Base-by-base conservation (phyloP, 306 rosid genomes). In the Phaseolus lunatus region DNA sequence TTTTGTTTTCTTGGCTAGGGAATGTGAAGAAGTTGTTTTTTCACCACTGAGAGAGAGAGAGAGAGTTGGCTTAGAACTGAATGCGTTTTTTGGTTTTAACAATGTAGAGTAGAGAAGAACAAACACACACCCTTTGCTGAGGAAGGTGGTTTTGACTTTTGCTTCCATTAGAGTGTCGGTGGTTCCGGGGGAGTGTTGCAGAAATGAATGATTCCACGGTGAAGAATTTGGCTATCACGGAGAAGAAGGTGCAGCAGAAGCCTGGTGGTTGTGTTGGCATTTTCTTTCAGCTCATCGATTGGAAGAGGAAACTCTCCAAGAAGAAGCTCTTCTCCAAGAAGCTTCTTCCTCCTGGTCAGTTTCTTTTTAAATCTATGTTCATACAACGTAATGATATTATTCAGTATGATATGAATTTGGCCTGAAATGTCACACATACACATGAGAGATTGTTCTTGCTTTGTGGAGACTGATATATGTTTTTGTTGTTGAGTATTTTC, bases 201-300 rank as follows among this genome's bases (percentile, higher is more conserved):
- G 84, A 87, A 84, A 90, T 94, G 98, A 82, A 75, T 76, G 97
- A 92, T 7, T 63, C 80, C 84, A 10, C 83, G 0, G 92, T 70
- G 75, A 86, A 80, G 83, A 62, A 75, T 83, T 84, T 94, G 73
- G 89, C 90, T 5, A 87, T 94, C 47, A 43, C 90, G 1, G 98
- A 94, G 82, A 92, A 86, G 88, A 84, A 87, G 78, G 82, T 79
- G 31, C 94, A 81, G 39, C 94, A 84, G 19, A 87, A 75, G 67
- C 88, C 88, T 16, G 97, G 96, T 79, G 98, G 97, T 62, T 94
- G 97, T 71, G 87, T 70, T 57, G 96, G 98, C 22, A 89, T 94
- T 82, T 90, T 94, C 97, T 89, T 90, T 76, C 97, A 94, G 86
- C 97, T 94, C 70, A 84, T 94, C 66, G 96, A 94, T 78, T 94